These are phyloP conservation scores for Xylaria hypoxylon DNA, from an alignment of 2,329 filamentous ascomycete species.

Conservation along the genomic window DNA sequence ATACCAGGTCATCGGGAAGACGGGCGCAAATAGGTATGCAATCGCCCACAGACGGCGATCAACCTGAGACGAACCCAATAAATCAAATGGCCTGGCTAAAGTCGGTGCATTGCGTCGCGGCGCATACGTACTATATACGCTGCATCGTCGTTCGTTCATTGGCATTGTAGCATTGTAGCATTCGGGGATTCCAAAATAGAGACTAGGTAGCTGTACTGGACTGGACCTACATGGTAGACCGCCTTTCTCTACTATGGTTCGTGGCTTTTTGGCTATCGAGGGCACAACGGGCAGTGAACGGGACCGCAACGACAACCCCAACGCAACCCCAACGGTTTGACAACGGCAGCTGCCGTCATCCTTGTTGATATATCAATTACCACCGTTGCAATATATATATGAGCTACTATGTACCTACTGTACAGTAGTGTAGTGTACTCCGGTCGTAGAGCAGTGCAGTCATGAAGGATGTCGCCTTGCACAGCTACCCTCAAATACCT, in stretches of 20 bases:
- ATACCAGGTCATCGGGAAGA: constrained; percentile 35
- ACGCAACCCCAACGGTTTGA: constrained; percentile 2
- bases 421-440: not conserved
- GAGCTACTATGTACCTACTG: not conserved
- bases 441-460: not conserved
- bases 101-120: constrained; percentile 19
- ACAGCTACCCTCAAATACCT: not conserved
- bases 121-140: constrained; percentile 19
- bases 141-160: constrained; percentile 24
- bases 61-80: constrained; percentile 30
- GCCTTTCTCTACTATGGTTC: not conserved
- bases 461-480: constrained; percentile 11
- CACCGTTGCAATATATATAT: constrained; percentile 10
- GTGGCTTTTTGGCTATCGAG: constrained; percentile 1
- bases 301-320: constrained; percentile 14
- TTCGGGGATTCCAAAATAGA: constrained; percentile 27
- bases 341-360: constrained; percentile 22
- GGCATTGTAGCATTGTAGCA: constrained; percentile 27
- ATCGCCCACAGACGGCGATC: constrained; percentile 3
- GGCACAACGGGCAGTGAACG: not conserved
- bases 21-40: constrained; percentile 5
- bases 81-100: constrained; percentile 31
- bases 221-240: no score
- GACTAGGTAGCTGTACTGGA: not conserved
- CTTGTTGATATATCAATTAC: constrained; percentile 14